These are phyloP conservation scores for Kwoniella sp. DNA, from an alignment of 768 basidiomycete genomes.

Conservation along the genomic window DNA sequence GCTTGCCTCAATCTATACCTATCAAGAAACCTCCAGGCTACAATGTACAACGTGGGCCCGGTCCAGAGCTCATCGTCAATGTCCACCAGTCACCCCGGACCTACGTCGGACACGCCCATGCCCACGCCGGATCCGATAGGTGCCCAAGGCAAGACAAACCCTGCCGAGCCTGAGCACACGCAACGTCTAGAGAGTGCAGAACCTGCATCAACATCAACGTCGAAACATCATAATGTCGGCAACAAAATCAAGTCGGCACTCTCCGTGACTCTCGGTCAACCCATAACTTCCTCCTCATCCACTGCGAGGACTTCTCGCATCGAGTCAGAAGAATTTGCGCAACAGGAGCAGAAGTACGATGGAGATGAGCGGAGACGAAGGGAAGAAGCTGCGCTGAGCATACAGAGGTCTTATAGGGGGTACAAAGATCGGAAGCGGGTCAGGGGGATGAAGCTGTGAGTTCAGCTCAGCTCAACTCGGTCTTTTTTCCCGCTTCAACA, in stretches of 20 bases:
- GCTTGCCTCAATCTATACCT: too few relatives aligned
- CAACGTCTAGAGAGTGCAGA: not conserved
- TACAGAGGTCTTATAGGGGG: slow-evolving; percentile 35
- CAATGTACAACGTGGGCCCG: not conserved
- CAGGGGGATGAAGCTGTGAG: slow-evolving; percentile 28
- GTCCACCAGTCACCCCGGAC: not conserved
- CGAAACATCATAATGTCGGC: not conserved
- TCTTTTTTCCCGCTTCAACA: not conserved
- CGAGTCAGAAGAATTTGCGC: not conserved
- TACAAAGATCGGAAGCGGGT: slow-evolving; percentile 26
- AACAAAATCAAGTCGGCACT: not conserved
- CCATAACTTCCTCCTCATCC: too few relatives aligned
- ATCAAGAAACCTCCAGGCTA: too few relatives aligned
- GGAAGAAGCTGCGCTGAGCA: slow-evolving; percentile 18
- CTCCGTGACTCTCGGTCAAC: not conserved
- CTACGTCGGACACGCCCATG: too few relatives aligned
- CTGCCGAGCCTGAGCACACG: not conserved
- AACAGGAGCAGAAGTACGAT: not conserved
- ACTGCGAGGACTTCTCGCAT: not conserved
- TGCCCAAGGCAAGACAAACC: too few relatives aligned
- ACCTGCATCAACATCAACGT: not conserved
- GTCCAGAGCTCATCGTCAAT: not conserved
- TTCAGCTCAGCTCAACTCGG: not conserved
- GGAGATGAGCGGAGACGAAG: not conserved
- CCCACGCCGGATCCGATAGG: too few relatives aligned